Evolutionary conservation across 202 grass and related monocot genomes (phyloP), one percentile per base, ranked within the genome.

Genomic region (Brachypodium distachyon): DNA sequence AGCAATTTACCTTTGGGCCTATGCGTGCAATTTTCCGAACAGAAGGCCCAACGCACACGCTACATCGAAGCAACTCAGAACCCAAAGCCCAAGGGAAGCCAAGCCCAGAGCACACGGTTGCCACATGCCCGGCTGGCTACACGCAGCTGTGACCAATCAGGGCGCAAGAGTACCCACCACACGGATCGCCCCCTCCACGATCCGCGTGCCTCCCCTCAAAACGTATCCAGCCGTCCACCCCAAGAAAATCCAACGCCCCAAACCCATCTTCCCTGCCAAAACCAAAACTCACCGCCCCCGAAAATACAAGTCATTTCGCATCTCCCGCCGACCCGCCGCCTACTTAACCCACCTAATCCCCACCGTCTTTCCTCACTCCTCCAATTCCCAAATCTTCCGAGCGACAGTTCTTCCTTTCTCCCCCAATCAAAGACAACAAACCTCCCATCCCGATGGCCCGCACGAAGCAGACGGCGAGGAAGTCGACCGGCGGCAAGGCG

Each of bases 401-500:
- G 70, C 27, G 6, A n/a, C n/a, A n/a, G n/a, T n/a, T n/a, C 36
- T 33, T 18, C 26, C 3, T 1, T 12, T 3, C 1, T n/a, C 1
- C 6, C 2, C 12, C 10, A 2, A 5, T 49, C 83, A 74, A 37
- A 28, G 44, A 23, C 56, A 49, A 3, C 6, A 1, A 26, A 23
- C 42, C 2, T 4, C 25, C 3, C 8, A 0, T 2, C 70, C 16
- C 22, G 23, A 89, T 93, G 90, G 90, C 90, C 31, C 90, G 87
- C 82, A 93, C 87, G 33, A 93, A 93, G 87, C 88, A 94, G 77
- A 94, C 88, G 13, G 85, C 88, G 41, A 73, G 91, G 42, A 94
- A 94, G 85, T 94, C 91, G n/a, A 94, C 91, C 44, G 88, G 85
- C 31, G 91, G 88, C 65, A 94, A 94, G 82, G 91, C 91, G 12